phyloP scores from a whole-genome alignment of 768 basidiomycete genomes.

The Termitomyces sp. region DNA sequence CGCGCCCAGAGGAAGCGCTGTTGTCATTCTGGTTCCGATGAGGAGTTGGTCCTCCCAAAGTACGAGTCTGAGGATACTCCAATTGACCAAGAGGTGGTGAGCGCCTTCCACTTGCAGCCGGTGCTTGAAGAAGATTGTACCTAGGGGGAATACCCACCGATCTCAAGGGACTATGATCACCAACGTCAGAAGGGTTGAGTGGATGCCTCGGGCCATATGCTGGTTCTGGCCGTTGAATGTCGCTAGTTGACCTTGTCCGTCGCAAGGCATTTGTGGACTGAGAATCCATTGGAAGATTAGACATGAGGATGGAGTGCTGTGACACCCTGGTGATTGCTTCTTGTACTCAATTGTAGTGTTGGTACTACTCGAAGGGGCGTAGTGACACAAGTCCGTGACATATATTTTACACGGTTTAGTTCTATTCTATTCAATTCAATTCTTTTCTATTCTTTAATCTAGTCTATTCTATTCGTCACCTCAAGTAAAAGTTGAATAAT shows the following conservation, averaged over 20 bases:
- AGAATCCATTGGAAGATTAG: slow-evolving; percentile 12
- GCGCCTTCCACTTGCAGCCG: not conserved
- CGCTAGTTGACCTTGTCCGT: slow-evolving; percentile 36
- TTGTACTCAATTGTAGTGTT: too few relatives aligned
- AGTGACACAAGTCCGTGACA: too few relatives aligned
- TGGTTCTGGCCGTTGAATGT: slow-evolving; percentile 29
- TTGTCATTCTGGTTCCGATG: not conserved
- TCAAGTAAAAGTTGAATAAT: too few relatives aligned
- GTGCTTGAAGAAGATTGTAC: not conserved
- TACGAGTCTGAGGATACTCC: slow-evolving; percentile 5
- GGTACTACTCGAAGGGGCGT: too few relatives aligned
- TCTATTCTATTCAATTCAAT: too few relatives aligned
- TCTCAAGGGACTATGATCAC: slow-evolving; percentile 6
- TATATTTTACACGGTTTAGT: too few relatives aligned
- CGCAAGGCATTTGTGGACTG: slow-evolving; percentile 26
- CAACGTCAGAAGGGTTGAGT: slow-evolving; percentile 14
- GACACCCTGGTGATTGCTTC: not conserved
- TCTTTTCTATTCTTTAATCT: too few relatives aligned
- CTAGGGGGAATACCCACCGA: not conserved
- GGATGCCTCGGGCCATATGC: slow-evolving; percentile 14
- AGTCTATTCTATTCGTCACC: too few relatives aligned
- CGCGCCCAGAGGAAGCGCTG: not conserved
- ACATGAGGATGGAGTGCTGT: too few relatives aligned
- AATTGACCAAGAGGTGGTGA: slow-evolving; percentile 1
- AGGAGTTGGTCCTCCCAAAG: slow-evolving; percentile 15